Percentiles rank a stretch among this genome's conserved stretches.
Conservation (phyloP, 371 early-diverging fungal genomes). For the Cokeromyces recurvatus region DNA sequence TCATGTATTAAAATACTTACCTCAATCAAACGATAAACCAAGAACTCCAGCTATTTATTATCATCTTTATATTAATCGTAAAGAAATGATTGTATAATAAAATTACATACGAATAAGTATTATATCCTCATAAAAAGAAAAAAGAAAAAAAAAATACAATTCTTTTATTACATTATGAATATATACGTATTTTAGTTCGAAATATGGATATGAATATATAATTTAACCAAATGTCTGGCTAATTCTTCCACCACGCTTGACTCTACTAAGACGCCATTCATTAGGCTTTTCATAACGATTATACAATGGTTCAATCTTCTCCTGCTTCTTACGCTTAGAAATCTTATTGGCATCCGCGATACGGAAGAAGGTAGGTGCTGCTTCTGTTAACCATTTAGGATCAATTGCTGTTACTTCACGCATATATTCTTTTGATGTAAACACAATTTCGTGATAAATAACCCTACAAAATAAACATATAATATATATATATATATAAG, state of each 20-base stretch:
- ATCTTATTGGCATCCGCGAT: constrained; percentile 90
- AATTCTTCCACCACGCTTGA: constrained; percentile 68
- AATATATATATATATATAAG: constrained; percentile 1
- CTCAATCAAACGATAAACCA: constrained; percentile 24
- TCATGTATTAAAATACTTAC: background rate
- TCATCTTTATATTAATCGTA: constrained; percentile 20
- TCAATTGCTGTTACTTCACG: constrained; percentile 94
- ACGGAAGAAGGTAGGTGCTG: constrained; percentile 95
- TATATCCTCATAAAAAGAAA: no score
- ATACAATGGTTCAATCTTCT: constrained; percentile 89
- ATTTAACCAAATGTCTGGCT: constrained; percentile 74
- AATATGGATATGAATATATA: no score
- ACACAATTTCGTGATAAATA: constrained; percentile 95
- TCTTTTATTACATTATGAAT: no score
- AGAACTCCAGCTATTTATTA: constrained; percentile 32
- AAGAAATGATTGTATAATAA: no score
- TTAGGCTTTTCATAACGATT: constrained; percentile 90
- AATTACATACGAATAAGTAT: no score
- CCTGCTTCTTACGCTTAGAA: constrained; percentile 88
- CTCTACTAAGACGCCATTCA: constrained; percentile 82
- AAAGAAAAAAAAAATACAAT: no score
- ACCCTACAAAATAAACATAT: constrained; percentile 57
- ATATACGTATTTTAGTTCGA: no score
- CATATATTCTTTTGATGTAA: constrained; percentile 98
- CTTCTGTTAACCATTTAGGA: constrained; percentile 96